Base-by-base conservation (phyloP, 2,329 filamentous ascomycete species). In the Neofusicoccum kwambonambiense region DNA sequence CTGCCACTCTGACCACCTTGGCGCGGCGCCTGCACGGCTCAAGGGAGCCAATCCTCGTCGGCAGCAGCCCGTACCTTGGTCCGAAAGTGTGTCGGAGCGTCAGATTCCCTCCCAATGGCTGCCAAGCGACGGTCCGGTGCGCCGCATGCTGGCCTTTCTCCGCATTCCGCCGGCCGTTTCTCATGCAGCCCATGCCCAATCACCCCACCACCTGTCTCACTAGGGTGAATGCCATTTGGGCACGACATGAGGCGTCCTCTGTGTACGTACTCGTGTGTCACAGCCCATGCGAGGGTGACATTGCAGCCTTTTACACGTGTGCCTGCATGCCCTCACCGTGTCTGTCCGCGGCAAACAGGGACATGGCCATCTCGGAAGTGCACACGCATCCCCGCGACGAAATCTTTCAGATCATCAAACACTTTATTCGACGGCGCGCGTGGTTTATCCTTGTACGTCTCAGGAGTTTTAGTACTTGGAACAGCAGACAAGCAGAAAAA, bases 21-120 rank as follows among this genome's bases (percentile, higher is more conserved):
- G 54, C 54, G 54, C 37, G 12, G 52, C 54, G 54, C 54, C 27
- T 58, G 54, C 56, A 60, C 56, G 56, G 56, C 42, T 37, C 56
- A 37, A 60, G 27, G 56, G 56, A 60, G 56, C 56, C 56, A 47
- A 60, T 60, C 27, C 42, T 60, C 56, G 19, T 13, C 35, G 11
- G 17, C 35, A 41, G 35, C 51, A 56, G 3, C 52, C 52, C 52
- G 39, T 47, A 42, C 56, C 56, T 47, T 49, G 42, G 56, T 9
- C 56, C 42, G 31, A 47, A 60, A 47, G 56, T 47, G 56, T 60
- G 19, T 47, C 56, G 56, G 56, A 37, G 41, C 56, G 41, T 19
- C 15, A 47, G 56, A 47, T 22, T 19, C n/a, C n/a, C n/a, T 17
- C 31, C 56, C 56, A 60, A 60, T 60, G 42, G 34, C 31, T 31